Evolutionary conservation across 2,329 filamentous ascomycete genomes (phyloP), one percentile per base, ranked within the genome.

Genomic region (Venturia aucupariae): DNA sequence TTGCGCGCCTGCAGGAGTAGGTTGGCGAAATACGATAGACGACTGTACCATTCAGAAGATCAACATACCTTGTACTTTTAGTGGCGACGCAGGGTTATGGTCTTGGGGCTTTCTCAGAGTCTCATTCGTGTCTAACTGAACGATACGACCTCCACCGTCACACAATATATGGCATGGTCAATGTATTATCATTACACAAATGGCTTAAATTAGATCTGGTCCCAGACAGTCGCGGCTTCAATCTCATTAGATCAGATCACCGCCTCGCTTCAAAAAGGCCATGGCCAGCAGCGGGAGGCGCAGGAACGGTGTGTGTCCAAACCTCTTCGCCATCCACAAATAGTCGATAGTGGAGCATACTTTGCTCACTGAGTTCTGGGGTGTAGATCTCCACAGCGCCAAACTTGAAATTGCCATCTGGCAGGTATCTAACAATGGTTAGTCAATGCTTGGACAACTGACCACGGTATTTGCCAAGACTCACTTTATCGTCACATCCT

Each of bases 361-460:
- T 92, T 74, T 87, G 85, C 66, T 85, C 84, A 48, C 83, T 83
- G 11, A 82, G 81, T 2, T 83, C 79, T 4, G 84, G 82, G 64
- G 85, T 86, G 66, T 87, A 86, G 67, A 99, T 92, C 27, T 90
- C 90, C 35, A 96, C 81, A 0, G 87, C 85, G 1, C 91, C 91
- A 75, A 96, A 93, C 74, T 97, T 97, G 67, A 87, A 92, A 71
- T 91, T 92, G 1, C 93, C 93, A 65, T 88, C 84, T 2, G 93
- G 90, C 57, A 93, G 83, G 70, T 94, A 92, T 69, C 86, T 89
- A 51, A 32, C 17, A n/a, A 6, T 7, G 63, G 51, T 17, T 54
- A 46, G 13, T 19, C n/a, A 22, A 22, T 17, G 11, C 27, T 13
- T 3, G 3, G 5, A n/a, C 32, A 27, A 24, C 10, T 8, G 35